Evolutionary conservation across 768 basidiomycete genomes (phyloP).

Genomic region (Ramaria rubella): DNA sequence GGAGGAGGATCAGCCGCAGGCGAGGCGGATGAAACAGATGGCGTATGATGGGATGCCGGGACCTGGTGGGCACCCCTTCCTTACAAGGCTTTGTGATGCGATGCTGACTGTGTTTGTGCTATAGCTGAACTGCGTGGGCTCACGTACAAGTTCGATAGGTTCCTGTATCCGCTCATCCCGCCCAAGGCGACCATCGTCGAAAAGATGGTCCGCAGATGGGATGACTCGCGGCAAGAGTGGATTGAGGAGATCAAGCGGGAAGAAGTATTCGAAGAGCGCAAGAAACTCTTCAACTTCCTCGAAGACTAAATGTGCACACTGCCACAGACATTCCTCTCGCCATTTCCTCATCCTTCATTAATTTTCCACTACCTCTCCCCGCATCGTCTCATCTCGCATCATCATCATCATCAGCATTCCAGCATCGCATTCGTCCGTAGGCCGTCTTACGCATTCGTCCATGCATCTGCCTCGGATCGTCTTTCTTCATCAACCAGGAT

Average conservation of each 20-base stretch:
- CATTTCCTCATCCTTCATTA: not conserved
- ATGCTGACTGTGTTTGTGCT: not conserved
- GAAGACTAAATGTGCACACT: conserved; percentile 1
- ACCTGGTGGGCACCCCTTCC: not conserved
- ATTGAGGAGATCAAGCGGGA: conserved; percentile 1
- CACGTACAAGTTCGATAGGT: conserved; percentile 1
- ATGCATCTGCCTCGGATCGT: not conserved
- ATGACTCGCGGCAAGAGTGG: not conserved
- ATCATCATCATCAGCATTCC: not conserved
- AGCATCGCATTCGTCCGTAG: not conserved
- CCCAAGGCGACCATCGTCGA: not conserved
- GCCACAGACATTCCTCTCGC: too few relatives aligned
- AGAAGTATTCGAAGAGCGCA: not conserved
- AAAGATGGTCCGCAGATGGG: not conserved
- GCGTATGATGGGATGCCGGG: conserved; percentile 11
- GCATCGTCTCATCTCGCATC: not conserved
- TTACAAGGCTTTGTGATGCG: not conserved
- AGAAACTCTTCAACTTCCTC: conserved; percentile 7
- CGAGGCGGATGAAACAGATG: conserved; percentile 7
- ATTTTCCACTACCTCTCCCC: not conserved
- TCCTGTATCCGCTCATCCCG: conserved; percentile 7
- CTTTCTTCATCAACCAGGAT: not conserved
- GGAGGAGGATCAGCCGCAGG: conserved; percentile 10
- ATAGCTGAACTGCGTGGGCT: not conserved
- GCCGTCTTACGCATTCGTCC: too few relatives aligned